A percentile compares a stretch with the other conserved stretches of the same genome.
Conservation (phyloP, 2,329 filamentous ascomycete genomes). For the Truncatella angustata region DNA sequence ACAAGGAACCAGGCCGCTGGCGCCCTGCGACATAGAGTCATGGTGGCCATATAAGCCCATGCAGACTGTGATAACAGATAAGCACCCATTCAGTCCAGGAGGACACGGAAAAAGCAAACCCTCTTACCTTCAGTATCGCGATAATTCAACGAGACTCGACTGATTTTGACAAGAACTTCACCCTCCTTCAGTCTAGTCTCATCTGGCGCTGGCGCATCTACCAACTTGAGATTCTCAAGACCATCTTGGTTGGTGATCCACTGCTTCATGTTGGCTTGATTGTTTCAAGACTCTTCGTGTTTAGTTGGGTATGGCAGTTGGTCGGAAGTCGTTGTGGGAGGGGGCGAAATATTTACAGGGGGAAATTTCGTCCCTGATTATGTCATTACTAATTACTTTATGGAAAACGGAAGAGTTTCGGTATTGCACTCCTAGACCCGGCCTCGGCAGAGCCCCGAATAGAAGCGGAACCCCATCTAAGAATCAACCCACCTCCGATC, state of each 20-base stretch:
- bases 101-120: no score
- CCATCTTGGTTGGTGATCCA: slow-evolving; percentile 57
- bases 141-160: slow-evolving; percentile 47
- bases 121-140: slow-evolving; percentile 47
- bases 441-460: background rate
- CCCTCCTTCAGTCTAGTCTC: slow-evolving; percentile 37
- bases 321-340: no score
- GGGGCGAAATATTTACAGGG: no score
- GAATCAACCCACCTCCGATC: slow-evolving; percentile 6
- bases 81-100: background rate
- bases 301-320: no score
- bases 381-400: background rate
- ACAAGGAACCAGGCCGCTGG: slow-evolving; percentile 56
- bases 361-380: background rate
- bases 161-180: slow-evolving; percentile 50
- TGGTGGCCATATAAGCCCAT: slow-evolving; percentile 69
- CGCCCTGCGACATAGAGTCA: slow-evolving; percentile 41
- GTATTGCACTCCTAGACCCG: slow-evolving; percentile 1
- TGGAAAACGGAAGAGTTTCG: background rate
- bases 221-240: slow-evolving; percentile 48
- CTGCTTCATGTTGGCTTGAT: slow-evolving; percentile 34
- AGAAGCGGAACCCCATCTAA: background rate
- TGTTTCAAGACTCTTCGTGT: background rate
- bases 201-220: slow-evolving; percentile 42
- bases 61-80: slow-evolving; percentile 43